Conservation (phyloP, 2,329 filamentous ascomycete species). For the Diaporthe destruens region DNA sequence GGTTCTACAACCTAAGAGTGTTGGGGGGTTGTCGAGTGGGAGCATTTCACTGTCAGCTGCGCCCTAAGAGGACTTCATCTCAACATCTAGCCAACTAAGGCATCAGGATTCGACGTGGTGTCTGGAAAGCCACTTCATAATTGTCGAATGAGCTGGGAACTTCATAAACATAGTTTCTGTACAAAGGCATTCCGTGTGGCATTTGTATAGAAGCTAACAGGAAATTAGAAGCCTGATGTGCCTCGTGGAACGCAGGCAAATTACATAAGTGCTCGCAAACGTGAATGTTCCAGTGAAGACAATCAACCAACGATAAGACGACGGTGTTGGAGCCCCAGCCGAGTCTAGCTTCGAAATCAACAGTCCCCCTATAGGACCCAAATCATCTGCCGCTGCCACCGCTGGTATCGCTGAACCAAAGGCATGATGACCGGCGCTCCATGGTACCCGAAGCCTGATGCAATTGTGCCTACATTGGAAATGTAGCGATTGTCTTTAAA, state of each 20-base stretch:
- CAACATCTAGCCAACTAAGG: neutral
- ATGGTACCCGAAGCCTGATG: slow-evolving; percentile 46
- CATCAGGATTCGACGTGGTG: neutral
- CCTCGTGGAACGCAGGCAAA: slow-evolving; percentile 4
- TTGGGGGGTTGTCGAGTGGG: too few relatives aligned
- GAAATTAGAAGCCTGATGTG: neutral
- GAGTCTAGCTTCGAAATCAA: neutral
- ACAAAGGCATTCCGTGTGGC: neutral
- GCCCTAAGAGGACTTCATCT: neutral
- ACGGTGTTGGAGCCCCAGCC: neutral
- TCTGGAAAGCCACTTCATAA: too few relatives aligned
- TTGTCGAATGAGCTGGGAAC: too few relatives aligned
- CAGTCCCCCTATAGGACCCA: slow-evolving; percentile 4
- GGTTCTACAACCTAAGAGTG: neutral
- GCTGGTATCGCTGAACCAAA: slow-evolving; percentile 44
- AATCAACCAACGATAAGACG: slow-evolving; percentile 13
- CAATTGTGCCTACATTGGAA: slow-evolving; percentile 47
- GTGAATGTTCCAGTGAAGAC: slow-evolving; percentile 15
- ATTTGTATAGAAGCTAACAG: too few relatives aligned
- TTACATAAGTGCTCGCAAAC: slow-evolving; percentile 15
- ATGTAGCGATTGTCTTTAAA: slow-evolving; percentile 45
- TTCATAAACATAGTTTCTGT: neutral
- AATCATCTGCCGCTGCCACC: slow-evolving; percentile 41
- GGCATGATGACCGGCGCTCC: slow-evolving; percentile 46
- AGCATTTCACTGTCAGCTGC: neutral